These are phyloP conservation scores for Ustilago vetiveriae DNA, from an alignment of 1,284 basidiomycete species.

Conservation along the genomic window DNA sequence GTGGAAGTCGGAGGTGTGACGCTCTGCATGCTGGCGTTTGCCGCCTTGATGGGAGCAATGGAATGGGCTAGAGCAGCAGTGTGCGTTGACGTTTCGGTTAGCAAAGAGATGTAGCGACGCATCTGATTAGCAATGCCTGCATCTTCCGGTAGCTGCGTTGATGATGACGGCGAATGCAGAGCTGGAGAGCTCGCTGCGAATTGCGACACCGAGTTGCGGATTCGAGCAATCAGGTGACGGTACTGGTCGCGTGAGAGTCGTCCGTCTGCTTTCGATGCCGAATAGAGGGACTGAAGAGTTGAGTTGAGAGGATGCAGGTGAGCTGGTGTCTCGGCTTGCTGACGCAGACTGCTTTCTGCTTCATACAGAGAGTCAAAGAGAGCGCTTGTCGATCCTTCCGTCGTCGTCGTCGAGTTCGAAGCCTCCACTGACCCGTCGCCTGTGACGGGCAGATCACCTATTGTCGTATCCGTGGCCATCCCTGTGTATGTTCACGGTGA, in stretches of 20 bases:
- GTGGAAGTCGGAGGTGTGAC: background rate
- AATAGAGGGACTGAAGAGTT: slow-evolving; percentile 32
- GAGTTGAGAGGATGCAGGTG: slow-evolving; percentile 35
- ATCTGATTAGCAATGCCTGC: slow-evolving; percentile 22
- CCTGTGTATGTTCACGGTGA: background rate
- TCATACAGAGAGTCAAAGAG: slow-evolving; percentile 24
- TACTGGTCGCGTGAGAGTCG: slow-evolving; percentile 41
- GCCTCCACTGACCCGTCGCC: slow-evolving; percentile 4
- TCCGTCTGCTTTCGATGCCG: slow-evolving; percentile 6
- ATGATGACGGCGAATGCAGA: slow-evolving; percentile 9
- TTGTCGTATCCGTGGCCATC: slow-evolving; percentile 11
- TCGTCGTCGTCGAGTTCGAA: slow-evolving; percentile 1
- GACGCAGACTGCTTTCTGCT: slow-evolving; percentile 16
- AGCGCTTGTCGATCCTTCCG: slow-evolving; percentile 13
- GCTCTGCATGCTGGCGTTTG: background rate
- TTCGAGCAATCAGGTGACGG: slow-evolving; percentile 36
- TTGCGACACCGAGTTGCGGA: slow-evolving; percentile 39
- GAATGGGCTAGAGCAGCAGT: slow-evolving; percentile 39
- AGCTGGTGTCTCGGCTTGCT: slow-evolving; percentile 8
- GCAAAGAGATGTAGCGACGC: slow-evolving; percentile 39
- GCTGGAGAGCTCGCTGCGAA: slow-evolving; percentile 37
- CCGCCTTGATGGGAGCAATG: slow-evolving; percentile 32
- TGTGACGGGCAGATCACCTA: background rate
- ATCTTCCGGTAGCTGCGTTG: slow-evolving; percentile 6
- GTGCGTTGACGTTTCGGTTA: slow-evolving; percentile 41